phyloP scores from a whole-genome alignment of 2,329 filamentous ascomycete species.

The Ilyonectria sp. region DNA sequence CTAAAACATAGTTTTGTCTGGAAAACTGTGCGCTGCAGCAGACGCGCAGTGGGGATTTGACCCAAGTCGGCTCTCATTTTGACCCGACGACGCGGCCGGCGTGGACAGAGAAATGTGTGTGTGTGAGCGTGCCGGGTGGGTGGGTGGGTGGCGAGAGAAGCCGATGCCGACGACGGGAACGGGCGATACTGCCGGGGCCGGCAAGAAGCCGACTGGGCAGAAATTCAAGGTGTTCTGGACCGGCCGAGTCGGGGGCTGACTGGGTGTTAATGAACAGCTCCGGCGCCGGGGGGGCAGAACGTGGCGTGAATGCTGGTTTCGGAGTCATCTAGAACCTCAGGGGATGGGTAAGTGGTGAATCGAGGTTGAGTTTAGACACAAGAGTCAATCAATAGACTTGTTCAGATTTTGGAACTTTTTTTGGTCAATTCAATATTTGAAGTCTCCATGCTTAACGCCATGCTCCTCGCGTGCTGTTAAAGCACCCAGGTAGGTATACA shows the following conservation, averaged over 20 bases:
- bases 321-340: background rate
- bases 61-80: background rate
- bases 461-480: constrained; percentile 46
- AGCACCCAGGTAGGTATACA: constrained; percentile 36
- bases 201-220: constrained; percentile 37
- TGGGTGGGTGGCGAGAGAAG: constrained; percentile 13
- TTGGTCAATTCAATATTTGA: constrained; percentile 37
- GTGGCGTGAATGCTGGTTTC: background rate
- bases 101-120: background rate
- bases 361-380: background rate
- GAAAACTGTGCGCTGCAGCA: background rate
- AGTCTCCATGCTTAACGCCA: constrained; percentile 40
- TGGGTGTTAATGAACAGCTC: constrained; percentile 1
- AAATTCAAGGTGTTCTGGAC: constrained; percentile 1
- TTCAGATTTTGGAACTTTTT: constrained; percentile 33
- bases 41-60: background rate
- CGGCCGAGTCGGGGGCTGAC: constrained; percentile 9
- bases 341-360: background rate
- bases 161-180: constrained; percentile 24
- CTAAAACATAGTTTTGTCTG: background rate
- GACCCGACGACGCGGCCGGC: constrained; percentile 20
- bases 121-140: constrained; percentile 11
- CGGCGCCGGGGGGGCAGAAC: background rate
- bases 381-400: constrained; percentile 4
- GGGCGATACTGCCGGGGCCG: constrained; percentile 33